Evolutionary conservation across 257 asterid genomes (phyloP), one percentile per base, ranked within the genome.

Genomic region (Penstemon newberryi): DNA sequence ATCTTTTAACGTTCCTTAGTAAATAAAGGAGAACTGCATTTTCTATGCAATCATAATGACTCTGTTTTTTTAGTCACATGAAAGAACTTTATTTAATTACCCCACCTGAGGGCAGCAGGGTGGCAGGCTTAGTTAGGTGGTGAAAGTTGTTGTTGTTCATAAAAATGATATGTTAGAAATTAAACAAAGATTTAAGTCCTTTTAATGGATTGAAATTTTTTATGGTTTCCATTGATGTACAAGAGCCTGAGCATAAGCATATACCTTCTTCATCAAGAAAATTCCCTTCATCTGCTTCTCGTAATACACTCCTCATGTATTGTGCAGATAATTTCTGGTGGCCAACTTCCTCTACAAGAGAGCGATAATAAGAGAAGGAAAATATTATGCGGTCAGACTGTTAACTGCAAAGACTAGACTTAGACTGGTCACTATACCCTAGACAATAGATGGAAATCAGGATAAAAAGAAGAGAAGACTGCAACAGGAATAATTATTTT

Each of bases 261-360:
- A 7, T 82, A 92, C 96, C 98, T 84, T 86, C 91, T 81, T 83
- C 96, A 73, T 89, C 95, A 37, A 92, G 83, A 75, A 92, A 77
- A 79, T 92, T 92, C 74, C 78, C 88, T 82, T 87, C 98, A 83
- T 86, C 87, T 56, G 89, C 96, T 72, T 83, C 89, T 41, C 49
- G 67, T 51, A 87, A 70, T 74, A 84, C 88, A 78, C 83, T 82
- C 65, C 77, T 75, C 66, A 80, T 52, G 81, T 79, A 77, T 47
- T 75, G 85, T 43, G 77, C 79, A 65, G 86, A 81, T 75, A 84
- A 60, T 69, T 77, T 87, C 76, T 69, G 82, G 79, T 46, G 69
- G 71, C 82, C 85, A 57, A 53, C 74, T 75, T 84, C 89, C 72
- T 79, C 96, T 83, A 77, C 66, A 41, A 61, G 72, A 51, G 25